These are phyloP conservation scores for Blastomyces percursus DNA, from an alignment of 2,329 filamentous ascomycete genomes.

Conservation along the genomic window DNA sequence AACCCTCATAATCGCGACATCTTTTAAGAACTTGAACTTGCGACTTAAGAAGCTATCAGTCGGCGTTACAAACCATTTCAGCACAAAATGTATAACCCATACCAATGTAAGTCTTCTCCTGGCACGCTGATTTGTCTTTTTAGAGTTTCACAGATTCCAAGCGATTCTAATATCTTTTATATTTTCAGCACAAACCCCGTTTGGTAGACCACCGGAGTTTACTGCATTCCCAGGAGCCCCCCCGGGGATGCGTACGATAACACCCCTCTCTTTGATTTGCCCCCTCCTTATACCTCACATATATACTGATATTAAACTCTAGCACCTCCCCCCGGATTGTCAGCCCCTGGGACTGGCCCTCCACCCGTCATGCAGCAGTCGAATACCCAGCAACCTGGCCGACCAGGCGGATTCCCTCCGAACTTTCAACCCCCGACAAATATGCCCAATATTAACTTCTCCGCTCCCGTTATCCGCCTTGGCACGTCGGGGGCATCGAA, in stretches of 20 bases:
- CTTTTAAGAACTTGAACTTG: background rate
- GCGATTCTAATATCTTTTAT: slow-evolving; percentile 9
- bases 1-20: background rate
- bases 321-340: slow-evolving; percentile 72
- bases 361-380: slow-evolving; percentile 68
- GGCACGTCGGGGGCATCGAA: slow-evolving; percentile 63
- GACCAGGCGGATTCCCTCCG: slow-evolving; percentile 66
- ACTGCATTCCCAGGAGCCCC: slow-evolving; percentile 62
- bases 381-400: slow-evolving; percentile 62
- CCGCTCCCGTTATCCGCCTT: slow-evolving; percentile 86
- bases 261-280: background rate
- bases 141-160: background rate
- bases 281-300: slow-evolving; percentile 9
- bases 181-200: slow-evolving; percentile 40
- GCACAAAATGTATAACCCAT: slow-evolving; percentile 35
- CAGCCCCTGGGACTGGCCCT: slow-evolving; percentile 64
- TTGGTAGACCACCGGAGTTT: slow-evolving; percentile 65
- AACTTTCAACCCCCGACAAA: slow-evolving; percentile 83
- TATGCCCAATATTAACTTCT: slow-evolving; percentile 97
- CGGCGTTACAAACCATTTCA: background rate
- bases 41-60: background rate
- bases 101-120: slow-evolving; percentile 27
- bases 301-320: slow-evolving; percentile 8
- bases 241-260: slow-evolving; percentile 61
- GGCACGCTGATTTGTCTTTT: background rate